Percentiles rank a stretch among this genome's conserved stretches.
Evolutionary conservation across 768 basidiomycete species (phyloP).

Genomic region (Boletales sp.): DNA sequence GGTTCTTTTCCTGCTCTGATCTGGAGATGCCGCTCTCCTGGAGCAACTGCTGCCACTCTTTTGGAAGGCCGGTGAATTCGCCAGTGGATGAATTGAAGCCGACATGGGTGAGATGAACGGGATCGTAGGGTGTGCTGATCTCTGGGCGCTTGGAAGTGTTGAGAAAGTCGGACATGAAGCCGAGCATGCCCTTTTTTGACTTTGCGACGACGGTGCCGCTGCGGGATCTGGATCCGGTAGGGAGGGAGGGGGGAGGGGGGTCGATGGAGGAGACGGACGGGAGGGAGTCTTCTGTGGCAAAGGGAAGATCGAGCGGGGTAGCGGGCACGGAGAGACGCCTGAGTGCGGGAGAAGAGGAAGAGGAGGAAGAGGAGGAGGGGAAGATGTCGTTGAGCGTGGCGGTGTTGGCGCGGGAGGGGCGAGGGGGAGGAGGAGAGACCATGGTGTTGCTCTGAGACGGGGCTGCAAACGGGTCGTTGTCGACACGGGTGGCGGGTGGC

Average conservation of each 20-base stretch:
- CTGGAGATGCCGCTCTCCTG: constrained; percentile 95
- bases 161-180: constrained; percentile 71
- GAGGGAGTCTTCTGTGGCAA: constrained; percentile 23
- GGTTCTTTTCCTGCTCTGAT: constrained; percentile 94
- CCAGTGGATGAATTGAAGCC: constrained; percentile 99
- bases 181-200: constrained; percentile 60
- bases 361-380: constrained; percentile 37
- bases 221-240: constrained; percentile 35
- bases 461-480: constrained; percentile 59
- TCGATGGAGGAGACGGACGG: constrained; percentile 12
- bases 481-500: constrained; percentile 35
- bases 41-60: constrained; percentile 97
- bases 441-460: constrained; percentile 25
- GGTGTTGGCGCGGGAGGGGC: constrained; percentile 84
- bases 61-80: constrained; percentile 95
- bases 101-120: constrained; percentile 98
- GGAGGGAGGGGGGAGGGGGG: constrained; percentile 3
- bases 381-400: constrained; percentile 77
- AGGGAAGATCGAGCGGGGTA: constrained; percentile 21
- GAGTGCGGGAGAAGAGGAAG: constrained; percentile 36
- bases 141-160: constrained; percentile 74
- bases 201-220: constrained; percentile 41
- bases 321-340: constrained; percentile 53
- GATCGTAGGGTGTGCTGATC: constrained; percentile 98
- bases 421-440: constrained; percentile 62